Evolutionary conservation across 139 green algal genomes (phyloP).

Genomic region (Micractinium sp.): DNA sequence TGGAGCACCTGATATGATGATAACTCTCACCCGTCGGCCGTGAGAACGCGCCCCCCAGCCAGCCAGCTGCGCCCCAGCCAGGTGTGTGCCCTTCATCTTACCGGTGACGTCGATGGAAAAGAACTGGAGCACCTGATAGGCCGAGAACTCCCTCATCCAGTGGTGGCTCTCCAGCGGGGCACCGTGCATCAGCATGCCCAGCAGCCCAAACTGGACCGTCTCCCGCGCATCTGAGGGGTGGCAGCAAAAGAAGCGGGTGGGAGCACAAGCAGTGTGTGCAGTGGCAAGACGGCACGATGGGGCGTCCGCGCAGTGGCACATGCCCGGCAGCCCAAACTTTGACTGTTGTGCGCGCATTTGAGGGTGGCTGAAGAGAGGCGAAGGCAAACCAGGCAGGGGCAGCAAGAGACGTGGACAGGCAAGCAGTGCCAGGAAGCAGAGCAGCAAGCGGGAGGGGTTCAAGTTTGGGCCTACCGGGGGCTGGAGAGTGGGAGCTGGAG

Average conservation of each 20-base stretch:
- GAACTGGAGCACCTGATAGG: constrained; percentile 23
- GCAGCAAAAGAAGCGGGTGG: neutral
- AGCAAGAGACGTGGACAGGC: no score
- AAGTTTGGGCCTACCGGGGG: no score
- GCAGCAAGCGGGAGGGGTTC: no score
- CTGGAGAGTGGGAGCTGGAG: neutral
- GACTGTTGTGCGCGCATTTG: no score
- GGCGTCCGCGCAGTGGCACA: no score
- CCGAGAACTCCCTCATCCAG: constrained; percentile 43
- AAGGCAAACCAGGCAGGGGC: no score
- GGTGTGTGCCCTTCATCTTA: neutral
- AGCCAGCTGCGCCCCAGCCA: neutral
- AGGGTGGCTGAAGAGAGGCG: no score
- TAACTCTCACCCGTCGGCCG: no score
- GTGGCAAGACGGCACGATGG: neutral
- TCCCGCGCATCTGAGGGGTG: constrained; percentile 40
- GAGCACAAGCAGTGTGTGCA: neutral
- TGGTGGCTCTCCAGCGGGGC: constrained; percentile 45
- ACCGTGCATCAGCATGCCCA: constrained; percentile 64
- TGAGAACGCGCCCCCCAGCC: no score
- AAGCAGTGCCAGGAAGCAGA: no score
- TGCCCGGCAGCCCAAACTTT: no score
- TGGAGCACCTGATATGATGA: neutral
- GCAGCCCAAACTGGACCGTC: constrained; percentile 61
- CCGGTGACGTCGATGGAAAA: constrained; percentile 27